phyloP scores from a whole-genome alignment of 2,329 filamentous ascomycete species.

The Scedosporium minutisporum region DNA sequence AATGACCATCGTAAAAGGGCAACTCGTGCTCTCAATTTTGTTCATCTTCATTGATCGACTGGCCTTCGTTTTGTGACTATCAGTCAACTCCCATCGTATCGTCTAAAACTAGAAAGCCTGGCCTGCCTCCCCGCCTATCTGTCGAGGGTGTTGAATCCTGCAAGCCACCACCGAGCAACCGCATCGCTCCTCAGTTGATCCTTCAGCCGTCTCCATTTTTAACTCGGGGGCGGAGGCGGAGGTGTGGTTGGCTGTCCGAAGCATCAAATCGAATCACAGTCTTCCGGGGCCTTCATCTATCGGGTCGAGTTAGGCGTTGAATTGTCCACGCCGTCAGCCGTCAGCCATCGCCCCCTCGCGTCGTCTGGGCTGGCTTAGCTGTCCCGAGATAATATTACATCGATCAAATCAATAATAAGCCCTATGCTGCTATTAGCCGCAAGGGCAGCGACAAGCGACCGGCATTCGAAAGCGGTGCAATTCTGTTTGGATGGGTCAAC shows the following conservation, averaged over 20 bases:
- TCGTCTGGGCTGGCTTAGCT: neutral
- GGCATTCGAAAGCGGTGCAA: neutral
- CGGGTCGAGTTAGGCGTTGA: neutral
- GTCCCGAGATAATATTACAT: neutral
- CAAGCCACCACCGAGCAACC: neutral
- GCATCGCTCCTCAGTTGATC: neutral
- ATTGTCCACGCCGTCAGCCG: no score
- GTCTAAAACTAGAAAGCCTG: no score
- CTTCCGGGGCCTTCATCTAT: neutral
- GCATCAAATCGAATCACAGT: neutral
- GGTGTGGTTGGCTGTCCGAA: neutral
- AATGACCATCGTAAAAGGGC: no score
- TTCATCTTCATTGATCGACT: no score
- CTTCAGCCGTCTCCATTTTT: neutral
- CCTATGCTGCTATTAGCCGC: neutral
- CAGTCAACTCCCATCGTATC: no score
- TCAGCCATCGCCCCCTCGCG: neutral
- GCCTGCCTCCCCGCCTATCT: neutral
- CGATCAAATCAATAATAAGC: neutral
- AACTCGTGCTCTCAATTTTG: no score
- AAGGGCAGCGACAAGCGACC: neutral
- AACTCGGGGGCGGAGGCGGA: neutral
- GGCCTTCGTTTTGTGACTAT: no score
- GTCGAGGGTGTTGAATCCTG: neutral
- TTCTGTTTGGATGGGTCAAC: neutral